Base-by-base conservation (phyloP, 2,329 filamentous ascomycete genomes). In the Neopestalotiopsis sp. region DNA sequence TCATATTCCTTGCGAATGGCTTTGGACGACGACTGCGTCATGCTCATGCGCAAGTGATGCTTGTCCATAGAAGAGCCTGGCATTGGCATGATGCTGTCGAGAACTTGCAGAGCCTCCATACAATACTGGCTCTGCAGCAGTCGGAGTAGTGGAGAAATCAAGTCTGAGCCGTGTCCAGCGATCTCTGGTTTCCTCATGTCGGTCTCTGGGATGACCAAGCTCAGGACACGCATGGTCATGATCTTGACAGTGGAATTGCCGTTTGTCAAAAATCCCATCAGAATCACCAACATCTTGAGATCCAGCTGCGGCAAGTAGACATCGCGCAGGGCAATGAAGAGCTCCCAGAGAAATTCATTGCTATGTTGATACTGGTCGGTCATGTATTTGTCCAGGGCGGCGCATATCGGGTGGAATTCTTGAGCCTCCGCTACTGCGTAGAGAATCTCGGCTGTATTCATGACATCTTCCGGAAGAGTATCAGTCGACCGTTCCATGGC, bases 11-110 rank as follows among this genome's bases (percentile, higher is more conserved):
- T 98, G 63, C 94, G 91, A 64, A 96, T 92, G 0, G 92, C 90
- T 74, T 93, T 92, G 0, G 94, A 96, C 2, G 94, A 94, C 1
- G 93, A 91, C 13, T 93, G 92, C 5, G 94, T 95, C 94, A 99
- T 98, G 80, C 95, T 98, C 97, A 99, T 99, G 53, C 96, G 90
- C 69, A 99, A 84, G 77, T 98, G 94, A 74, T 98, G 94, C 74
- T 93, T 94, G 79, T 98, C 96, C 87, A 97, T 94, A 1, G 95
- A 92, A 40, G 93, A 94, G 4, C 94, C 93, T 0, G 94, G 94
- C 85, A 98, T 95, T 34, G 93, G 94, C 88, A 98, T 97, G 74
- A 98, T 96, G 72, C 95, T 93, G 79, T 99, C 96, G 69, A 99
- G 85, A 1, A 99, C 95, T 72, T 94, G 90, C 10, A 99, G 84